These are phyloP conservation scores for Lagenaria siceraria DNA, from an alignment of 306 rosid genomes.

Conservation along the genomic window DNA sequence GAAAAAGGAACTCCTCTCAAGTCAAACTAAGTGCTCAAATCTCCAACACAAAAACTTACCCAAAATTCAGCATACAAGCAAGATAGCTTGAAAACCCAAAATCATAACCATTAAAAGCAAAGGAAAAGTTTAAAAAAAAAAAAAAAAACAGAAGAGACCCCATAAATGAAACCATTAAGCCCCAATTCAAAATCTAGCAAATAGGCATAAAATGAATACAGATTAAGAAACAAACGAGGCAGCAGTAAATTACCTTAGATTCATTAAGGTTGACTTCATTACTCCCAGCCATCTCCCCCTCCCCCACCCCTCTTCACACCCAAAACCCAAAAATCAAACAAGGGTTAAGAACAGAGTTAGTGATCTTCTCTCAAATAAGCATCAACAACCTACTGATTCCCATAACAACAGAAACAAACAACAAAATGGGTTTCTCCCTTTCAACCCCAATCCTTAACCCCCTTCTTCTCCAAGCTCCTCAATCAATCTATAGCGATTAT, in stretches of 20 bases:
- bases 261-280: constrained; percentile 69
- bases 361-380: constrained; percentile 13
- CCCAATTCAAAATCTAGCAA: neutral
- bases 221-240: neutral
- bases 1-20: neutral
- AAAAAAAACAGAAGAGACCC: neutral
- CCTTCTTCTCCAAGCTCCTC: neutral
- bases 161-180: neutral
- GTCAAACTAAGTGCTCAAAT: neutral
- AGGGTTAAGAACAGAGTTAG: constrained; percentile 19
- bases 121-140: neutral
- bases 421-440: neutral
- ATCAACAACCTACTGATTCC: constrained; percentile 5
- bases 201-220: neutral
- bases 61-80: constrained; percentile 5
- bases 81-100: neutral
- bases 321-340: neutral
- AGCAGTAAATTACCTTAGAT: constrained; percentile 25
- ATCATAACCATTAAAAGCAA: neutral
- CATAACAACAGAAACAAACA: constrained; percentile 14
- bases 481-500: neutral
- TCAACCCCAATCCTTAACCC: too few relatives aligned
- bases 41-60: neutral
- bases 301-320: neutral
- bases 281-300: constrained; percentile 39